A percentile compares a stretch with the other conserved stretches of the same genome.
phyloP scores from a whole-genome alignment of 257 asterid genomes.

The Prunella vulgaris region DNA sequence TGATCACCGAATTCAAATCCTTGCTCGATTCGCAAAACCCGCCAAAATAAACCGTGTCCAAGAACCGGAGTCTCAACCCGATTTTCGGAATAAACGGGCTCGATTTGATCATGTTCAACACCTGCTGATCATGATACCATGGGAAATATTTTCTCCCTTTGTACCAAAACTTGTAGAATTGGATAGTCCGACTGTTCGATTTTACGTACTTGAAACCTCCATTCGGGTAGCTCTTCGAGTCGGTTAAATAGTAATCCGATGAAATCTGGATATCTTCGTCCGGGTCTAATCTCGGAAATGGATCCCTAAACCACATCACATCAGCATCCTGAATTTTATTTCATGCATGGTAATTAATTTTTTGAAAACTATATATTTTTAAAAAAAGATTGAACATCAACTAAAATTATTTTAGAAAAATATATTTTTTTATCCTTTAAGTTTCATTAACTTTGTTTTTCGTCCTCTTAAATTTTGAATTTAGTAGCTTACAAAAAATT shows the following conservation, averaged over 20 bases:
- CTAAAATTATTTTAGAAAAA: too few species aligned
- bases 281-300: constrained; percentile 41
- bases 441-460: too few species aligned
- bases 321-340: constrained; percentile 51
- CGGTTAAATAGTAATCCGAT: constrained; percentile 44
- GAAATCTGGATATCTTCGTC: constrained; percentile 55
- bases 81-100: constrained; percentile 26
- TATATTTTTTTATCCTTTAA: too few species aligned
- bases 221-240: constrained; percentile 41
- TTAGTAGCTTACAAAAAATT: too few species aligned
- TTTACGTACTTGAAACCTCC: constrained; percentile 61
- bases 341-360: neutral
- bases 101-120: constrained; percentile 40
- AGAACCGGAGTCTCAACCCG: constrained; percentile 43
- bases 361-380: too few species aligned
- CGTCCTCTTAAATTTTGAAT: too few species aligned
- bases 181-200: constrained; percentile 38
- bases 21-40: constrained; percentile 57
- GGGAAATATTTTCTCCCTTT: constrained; percentile 28
- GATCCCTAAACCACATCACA: constrained; percentile 63
- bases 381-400: too few species aligned
- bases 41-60: constrained; percentile 51
- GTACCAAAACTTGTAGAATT: constrained; percentile 58
- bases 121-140: constrained; percentile 59
- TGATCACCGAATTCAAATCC: constrained; percentile 41